Evolutionary conservation across 176 grass and related monocot genomes (phyloP), one percentile per base, ranked within the genome.

Genomic region (Oryza australiensis): DNA sequence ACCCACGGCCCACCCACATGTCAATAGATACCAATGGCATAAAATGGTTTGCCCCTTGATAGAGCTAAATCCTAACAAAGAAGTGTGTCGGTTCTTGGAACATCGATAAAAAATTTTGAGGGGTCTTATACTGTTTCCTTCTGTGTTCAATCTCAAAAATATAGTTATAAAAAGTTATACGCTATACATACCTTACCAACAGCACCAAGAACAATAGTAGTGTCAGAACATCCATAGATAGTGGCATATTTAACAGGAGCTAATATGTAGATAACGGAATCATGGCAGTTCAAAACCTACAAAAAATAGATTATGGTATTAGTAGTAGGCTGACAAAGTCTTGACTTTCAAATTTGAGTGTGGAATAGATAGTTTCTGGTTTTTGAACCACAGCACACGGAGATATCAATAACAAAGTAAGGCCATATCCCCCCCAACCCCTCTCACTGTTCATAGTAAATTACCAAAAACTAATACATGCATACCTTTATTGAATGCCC

Each of bases 221-320:
- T 83, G 79, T 99, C 97, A 64, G 93, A 96, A 88, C 93, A 99
- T 84, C 97, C 97, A 87, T 94, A 99, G n/a, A 99, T 81, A 0
- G 89, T 99, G 80, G 97, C 93, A 74, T 96, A 96, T 33, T 87
- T 99, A 68, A 99, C 83, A 71, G 96, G 93, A 68, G 93, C 96
- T 71, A 99, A 73, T 57, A 95, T 90, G 86, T 92, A 95, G 81
- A 95, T 92, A 27, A 82, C 87, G 74, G 93, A 95, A 82, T 95
- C 93, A 82, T 95, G 90, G 60, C 93, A 92, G 72, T 95, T 92
- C 62, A 95, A 80, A 82, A 95, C 93, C 93, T 95, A 59, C 59
- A 60, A 85, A 76, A 72, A 88, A 68, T 26, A 1, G 13, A 66
- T 74, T 45, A 30, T 65, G 34, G 43, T 11, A 68, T 88, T 33